Percentiles rank a stretch among this genome's conserved stretches.
phyloP scores from a whole-genome alignment of 352 stramenopile genomes.

The Phytophthora pseudosyringae region DNA sequence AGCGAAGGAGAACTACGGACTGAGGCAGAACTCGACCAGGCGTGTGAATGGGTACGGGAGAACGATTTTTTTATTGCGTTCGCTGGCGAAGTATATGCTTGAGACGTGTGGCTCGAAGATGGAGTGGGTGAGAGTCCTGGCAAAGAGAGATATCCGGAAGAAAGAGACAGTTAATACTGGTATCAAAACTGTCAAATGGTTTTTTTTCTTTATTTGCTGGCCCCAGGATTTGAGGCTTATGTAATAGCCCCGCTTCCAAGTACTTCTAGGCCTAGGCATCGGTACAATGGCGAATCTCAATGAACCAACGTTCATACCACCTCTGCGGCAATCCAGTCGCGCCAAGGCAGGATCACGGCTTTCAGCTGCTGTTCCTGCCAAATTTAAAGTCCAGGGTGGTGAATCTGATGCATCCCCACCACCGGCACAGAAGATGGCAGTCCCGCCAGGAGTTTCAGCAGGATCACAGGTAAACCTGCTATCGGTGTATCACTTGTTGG shows the following conservation, averaged over 20 bases:
- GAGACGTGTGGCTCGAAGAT: too few relatives aligned
- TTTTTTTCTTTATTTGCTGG: neutral
- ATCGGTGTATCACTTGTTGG: conserved; percentile 6
- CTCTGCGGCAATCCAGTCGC: conserved; percentile 70
- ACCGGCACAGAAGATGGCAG: conserved; percentile 10
- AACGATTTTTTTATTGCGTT: too few relatives aligned
- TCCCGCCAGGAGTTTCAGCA: conserved; percentile 39
- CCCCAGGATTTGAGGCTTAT: neutral
- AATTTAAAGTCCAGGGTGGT: neutral
- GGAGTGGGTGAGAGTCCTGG: too few relatives aligned
- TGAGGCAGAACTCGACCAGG: neutral
- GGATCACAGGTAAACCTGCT: conserved; percentile 14
- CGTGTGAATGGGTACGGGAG: too few relatives aligned
- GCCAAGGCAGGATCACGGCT: conserved; percentile 32
- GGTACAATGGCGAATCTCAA: conserved; percentile 8
- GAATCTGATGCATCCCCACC: conserved; percentile 5
- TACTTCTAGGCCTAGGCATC: conserved; percentile 5
- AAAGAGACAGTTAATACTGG: neutral
- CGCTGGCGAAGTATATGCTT: too few relatives aligned
- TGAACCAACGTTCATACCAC: conserved; percentile 29
- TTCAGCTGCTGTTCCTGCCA: conserved; percentile 11
- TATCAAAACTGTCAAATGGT: neutral
- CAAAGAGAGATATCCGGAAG: too few relatives aligned
- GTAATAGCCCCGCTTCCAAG: conserved; percentile 19
- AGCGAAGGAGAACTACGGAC: neutral